Percentiles rank a stretch among this genome's conserved stretches.
phyloP scores from a whole-genome alignment of 2,329 filamentous ascomycete species.

The Xylaria sp. region DNA sequence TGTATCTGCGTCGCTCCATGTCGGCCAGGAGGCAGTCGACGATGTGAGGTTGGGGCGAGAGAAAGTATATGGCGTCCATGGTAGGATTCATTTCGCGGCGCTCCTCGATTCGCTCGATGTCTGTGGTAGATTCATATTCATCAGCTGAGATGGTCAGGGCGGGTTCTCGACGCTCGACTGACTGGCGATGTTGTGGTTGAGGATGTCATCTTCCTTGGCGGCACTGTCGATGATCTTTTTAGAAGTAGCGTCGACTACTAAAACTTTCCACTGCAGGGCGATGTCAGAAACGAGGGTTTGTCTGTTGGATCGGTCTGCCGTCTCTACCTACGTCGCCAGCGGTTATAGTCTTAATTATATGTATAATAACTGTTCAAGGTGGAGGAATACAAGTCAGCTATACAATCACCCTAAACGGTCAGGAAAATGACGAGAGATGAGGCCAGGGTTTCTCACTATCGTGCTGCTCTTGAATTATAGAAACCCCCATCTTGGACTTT shows the following conservation, averaged over 20 bases:
- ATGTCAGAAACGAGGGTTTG: constrained; percentile 19
- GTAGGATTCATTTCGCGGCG: constrained; percentile 82
- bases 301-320: neutral
- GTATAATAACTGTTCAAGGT: constrained; percentile 69
- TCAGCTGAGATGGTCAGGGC: constrained; percentile 43
- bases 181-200: constrained; percentile 97
- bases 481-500: constrained; percentile 79
- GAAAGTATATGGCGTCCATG: constrained; percentile 94
- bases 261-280: constrained; percentile 85
- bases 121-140: constrained; percentile 57
- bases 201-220: constrained; percentile 93
- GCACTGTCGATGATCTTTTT: constrained; percentile 90
- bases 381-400: constrained; percentile 25
- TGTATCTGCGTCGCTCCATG: constrained; percentile 85
- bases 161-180: constrained; percentile 50
- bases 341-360: constrained; percentile 80
- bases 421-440: neutral
- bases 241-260: constrained; percentile 86
- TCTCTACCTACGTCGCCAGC: constrained; percentile 75
- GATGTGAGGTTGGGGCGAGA: constrained; percentile 86
- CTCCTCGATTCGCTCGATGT: constrained; percentile 94
- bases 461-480: constrained; percentile 85
- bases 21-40: constrained; percentile 95
- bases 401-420: neutral
- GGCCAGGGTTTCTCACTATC: constrained; percentile 64